phyloP scores from a whole-genome alignment of 768 basidiomycete species.

The Termitomyces eurrhizus region DNA sequence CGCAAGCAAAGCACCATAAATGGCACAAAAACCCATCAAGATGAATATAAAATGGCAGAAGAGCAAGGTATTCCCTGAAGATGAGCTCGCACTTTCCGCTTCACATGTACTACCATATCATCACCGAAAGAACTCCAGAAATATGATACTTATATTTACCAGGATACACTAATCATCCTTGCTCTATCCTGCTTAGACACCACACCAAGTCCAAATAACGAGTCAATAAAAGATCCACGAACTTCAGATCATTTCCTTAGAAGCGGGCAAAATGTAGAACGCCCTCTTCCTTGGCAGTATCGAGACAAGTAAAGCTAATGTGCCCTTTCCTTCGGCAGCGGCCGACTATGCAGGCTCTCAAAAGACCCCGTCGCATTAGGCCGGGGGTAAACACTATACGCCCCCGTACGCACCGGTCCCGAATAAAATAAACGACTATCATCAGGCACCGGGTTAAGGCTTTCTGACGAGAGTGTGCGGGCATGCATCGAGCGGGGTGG shows the following conservation, averaged over 20 bases:
- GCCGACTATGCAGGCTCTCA: neutral
- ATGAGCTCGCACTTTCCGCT: no score
- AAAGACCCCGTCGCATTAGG: slow-evolving; percentile 1
- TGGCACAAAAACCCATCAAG: no score
- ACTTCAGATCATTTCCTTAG: neutral
- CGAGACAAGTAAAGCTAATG: neutral
- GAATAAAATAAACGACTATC: slow-evolving; percentile 33
- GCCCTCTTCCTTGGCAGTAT: neutral
- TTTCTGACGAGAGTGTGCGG: slow-evolving; percentile 23
- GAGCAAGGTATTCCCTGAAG: no score
- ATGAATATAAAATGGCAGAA: no score
- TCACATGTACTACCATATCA: no score
- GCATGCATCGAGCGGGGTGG: slow-evolving; percentile 8
- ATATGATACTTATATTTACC: no score
- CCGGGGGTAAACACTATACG: slow-evolving; percentile 16
- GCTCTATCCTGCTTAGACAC: neutral
- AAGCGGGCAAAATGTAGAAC: neutral
- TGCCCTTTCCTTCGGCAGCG: neutral
- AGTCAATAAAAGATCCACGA: neutral
- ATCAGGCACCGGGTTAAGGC: slow-evolving; percentile 12
- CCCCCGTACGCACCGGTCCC: slow-evolving; percentile 31
- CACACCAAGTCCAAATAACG: no score
- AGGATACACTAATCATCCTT: neutral
- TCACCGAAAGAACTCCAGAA: no score
- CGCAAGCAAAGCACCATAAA: no score